phyloP scores from a whole-genome alignment of 108 stramenopile genomes.

The Discostella pseudostelligera region DNA sequence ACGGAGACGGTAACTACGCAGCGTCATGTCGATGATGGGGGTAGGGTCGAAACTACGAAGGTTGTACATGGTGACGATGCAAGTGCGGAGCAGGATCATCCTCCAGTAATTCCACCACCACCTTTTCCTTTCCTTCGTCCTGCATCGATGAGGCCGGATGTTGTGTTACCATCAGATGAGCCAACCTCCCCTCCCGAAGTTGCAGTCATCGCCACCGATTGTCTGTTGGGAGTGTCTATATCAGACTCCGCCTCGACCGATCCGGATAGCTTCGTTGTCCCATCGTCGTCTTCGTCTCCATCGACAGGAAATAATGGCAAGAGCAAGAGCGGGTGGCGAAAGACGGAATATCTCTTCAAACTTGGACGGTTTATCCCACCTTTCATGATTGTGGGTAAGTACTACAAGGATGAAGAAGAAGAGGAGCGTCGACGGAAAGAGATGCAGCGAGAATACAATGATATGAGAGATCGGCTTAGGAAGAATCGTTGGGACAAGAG shows the following conservation, averaged over 20 bases:
- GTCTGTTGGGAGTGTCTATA: slow-evolving; percentile 26
- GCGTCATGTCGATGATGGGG: slow-evolving; percentile 44
- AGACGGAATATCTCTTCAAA: slow-evolving; percentile 36
- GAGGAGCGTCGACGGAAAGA: slow-evolving; percentile 13
- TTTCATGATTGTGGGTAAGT: slow-evolving; percentile 32
- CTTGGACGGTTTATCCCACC: slow-evolving; percentile 38
- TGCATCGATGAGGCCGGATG: not conserved
- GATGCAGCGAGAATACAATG: slow-evolving; percentile 26
- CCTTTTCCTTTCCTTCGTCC: not conserved
- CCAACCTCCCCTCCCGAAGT: slow-evolving; percentile 20
- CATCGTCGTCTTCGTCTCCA: not conserved
- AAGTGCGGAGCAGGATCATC: not conserved
- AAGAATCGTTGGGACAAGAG: slow-evolving; percentile 27
- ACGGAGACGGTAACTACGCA: slow-evolving; percentile 28
- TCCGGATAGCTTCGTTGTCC: slow-evolving; percentile 14
- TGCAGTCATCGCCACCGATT: slow-evolving; percentile 23
- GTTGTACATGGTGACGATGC: slow-evolving; percentile 16
- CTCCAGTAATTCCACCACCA: not conserved
- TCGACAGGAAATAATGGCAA: not conserved
- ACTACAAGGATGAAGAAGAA: slow-evolving; percentile 37
- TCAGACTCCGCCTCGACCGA: slow-evolving; percentile 19
- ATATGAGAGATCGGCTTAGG: slow-evolving; percentile 22
- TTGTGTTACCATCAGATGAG: not conserved
- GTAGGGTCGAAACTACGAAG: slow-evolving; percentile 38
- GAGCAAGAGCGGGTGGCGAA: slow-evolving; percentile 25